Evolutionary conservation across 2,329 filamentous ascomycete genomes (phyloP).

Genomic region (Didymella pinodella): DNA sequence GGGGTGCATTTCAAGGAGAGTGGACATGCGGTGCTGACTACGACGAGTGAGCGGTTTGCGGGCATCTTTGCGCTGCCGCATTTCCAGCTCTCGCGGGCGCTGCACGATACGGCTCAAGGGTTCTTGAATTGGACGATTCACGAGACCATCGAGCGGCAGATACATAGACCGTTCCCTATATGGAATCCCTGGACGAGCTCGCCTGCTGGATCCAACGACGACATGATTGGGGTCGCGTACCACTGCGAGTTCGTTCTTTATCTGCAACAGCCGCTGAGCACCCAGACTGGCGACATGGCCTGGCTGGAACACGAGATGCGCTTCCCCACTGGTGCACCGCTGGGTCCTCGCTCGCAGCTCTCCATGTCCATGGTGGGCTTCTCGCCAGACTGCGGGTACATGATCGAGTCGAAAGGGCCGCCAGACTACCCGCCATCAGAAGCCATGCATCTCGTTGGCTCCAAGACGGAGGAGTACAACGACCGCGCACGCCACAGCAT

Average conservation of each 20-base stretch:
- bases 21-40: slow-evolving; percentile 81
- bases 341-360: slow-evolving; percentile 61
- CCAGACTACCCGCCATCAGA: slow-evolving; percentile 62
- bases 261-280: slow-evolving; percentile 67
- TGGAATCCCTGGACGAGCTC: slow-evolving; percentile 79
- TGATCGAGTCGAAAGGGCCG: slow-evolving; percentile 67
- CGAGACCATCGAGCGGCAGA: slow-evolving; percentile 71
- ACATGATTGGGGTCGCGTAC: slow-evolving; percentile 70
- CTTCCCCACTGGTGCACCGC: slow-evolving; percentile 64
- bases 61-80: slow-evolving; percentile 91
- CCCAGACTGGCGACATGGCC: slow-evolving; percentile 51
- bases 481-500: slow-evolving; percentile 62
- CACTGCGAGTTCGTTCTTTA: slow-evolving; percentile 92
- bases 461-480: slow-evolving; percentile 65
- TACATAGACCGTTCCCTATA: slow-evolving; percentile 61
- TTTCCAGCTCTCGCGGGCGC: slow-evolving; percentile 68
- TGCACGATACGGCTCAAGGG: slow-evolving; percentile 55
- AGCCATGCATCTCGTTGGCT: slow-evolving; percentile 62
- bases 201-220: slow-evolving; percentile 63
- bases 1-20: slow-evolving; percentile 87
- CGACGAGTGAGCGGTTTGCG: slow-evolving; percentile 86
- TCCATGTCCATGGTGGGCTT: slow-evolving; percentile 68
- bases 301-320: slow-evolving; percentile 67
- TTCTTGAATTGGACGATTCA: slow-evolving; percentile 78
- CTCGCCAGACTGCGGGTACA: slow-evolving; percentile 72